These are phyloP conservation scores for Torrubiella hemipterigena DNA, from an alignment of 2,329 filamentous ascomycete species.

Conservation along the genomic window DNA sequence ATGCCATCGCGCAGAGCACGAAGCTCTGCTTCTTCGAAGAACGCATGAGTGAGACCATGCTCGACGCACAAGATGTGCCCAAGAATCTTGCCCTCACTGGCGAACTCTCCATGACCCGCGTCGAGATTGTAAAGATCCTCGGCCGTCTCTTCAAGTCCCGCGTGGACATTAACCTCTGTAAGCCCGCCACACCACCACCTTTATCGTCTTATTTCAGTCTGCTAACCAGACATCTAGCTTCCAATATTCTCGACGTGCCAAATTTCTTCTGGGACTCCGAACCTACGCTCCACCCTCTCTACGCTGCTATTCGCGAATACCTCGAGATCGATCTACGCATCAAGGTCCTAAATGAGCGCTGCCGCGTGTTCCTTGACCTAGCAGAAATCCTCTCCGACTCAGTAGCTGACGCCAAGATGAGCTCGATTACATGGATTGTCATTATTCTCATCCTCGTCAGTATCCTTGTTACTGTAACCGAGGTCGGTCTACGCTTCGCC, in stretches of 20 bases:
- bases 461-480: conserved; percentile 81
- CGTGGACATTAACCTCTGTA: conserved; percentile 96
- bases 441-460: conserved; percentile 86
- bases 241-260: conserved; percentile 89
- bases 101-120: conserved; percentile 78
- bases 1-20: conserved; percentile 94
- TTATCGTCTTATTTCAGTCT: not conserved
- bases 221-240: conserved; percentile 42
- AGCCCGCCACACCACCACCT: conserved; percentile 22
- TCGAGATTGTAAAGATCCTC: conserved; percentile 85
- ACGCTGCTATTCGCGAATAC: conserved; percentile 89
- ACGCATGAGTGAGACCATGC: conserved; percentile 89
- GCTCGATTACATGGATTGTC: conserved; percentile 92
- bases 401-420: conserved; percentile 92
- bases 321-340: conserved; percentile 94
- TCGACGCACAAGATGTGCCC: conserved; percentile 82
- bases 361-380: conserved; percentile 89
- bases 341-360: conserved; percentile 93
- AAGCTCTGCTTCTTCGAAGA: conserved; percentile 96
- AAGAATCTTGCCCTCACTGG: conserved; percentile 82
- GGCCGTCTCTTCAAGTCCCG: conserved; percentile 85
- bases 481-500: conserved; percentile 77
- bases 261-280: conserved; percentile 99
- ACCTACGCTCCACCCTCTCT: conserved; percentile 86
- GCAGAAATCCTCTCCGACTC: conserved; percentile 90